Evolutionary conservation across 768 basidiomycete genomes (phyloP).

Genomic region (Pleurotus djamor): DNA sequence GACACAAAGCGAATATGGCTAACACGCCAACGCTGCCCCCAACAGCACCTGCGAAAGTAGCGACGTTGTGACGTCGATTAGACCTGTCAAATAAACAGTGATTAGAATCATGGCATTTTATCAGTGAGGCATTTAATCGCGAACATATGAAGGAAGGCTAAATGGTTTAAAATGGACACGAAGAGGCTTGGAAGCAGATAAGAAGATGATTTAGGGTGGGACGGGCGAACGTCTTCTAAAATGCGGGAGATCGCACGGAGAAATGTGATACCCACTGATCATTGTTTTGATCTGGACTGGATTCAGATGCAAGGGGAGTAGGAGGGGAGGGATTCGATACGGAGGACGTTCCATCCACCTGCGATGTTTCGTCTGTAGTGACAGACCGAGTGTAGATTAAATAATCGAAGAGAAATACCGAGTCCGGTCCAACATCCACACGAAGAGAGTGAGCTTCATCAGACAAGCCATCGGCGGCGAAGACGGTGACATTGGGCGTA

Average conservation of each 20-base stretch:
- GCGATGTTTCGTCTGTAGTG: neutral
- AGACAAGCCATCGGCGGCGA: slow-evolving; percentile 29
- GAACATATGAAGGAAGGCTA: neutral
- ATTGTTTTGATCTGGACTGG: neutral
- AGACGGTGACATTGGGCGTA: slow-evolving; percentile 30
- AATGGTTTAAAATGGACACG: neutral
- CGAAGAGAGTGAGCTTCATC: slow-evolving; percentile 38
- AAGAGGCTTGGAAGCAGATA: neutral
- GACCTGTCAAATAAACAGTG: neutral
- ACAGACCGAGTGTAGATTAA: slow-evolving; percentile 32
- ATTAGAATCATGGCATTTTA: neutral
- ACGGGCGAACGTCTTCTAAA: neutral
- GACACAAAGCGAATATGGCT: slow-evolving; percentile 38
- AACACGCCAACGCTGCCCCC: slow-evolving; percentile 52
- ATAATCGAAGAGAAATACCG: slow-evolving; percentile 48
- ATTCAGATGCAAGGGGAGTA: neutral
- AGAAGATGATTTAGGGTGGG: neutral
- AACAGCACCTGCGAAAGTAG: slow-evolving; percentile 54
- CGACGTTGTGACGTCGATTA: slow-evolving; percentile 11
- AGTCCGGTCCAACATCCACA: slow-evolving; percentile 40
- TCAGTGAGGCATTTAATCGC: neutral
- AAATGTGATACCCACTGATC: neutral
- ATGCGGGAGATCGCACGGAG: neutral
- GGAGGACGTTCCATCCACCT: neutral
- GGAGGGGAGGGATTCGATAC: neutral